phyloP scores from a whole-genome alignment of 176 grass and related monocot genomes.

The Triticum aestivum region DNA sequence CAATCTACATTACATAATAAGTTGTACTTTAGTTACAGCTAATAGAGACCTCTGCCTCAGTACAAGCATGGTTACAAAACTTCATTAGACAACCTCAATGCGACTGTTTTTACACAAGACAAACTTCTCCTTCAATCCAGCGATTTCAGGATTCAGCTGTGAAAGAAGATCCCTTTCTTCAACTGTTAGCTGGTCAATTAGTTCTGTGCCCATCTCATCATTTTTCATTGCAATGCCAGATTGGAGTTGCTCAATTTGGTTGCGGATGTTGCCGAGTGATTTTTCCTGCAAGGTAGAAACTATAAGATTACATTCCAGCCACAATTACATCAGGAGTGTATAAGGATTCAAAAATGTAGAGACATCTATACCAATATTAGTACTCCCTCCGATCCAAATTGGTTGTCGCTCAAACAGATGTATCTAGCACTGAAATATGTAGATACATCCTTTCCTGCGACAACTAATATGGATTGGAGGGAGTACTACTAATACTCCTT shows the following conservation, averaged over 20 bases:
- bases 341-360: neutral
- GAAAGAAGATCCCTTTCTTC: slow-evolving; percentile 82
- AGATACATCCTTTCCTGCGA: too few species aligned
- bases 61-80: neutral
- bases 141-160: slow-evolving; percentile 91
- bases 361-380: too few species aligned
- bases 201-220: slow-evolving; percentile 92
- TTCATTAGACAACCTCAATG: slow-evolving; percentile 65
- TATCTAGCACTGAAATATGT: too few species aligned
- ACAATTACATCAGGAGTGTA: neutral
- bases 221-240: slow-evolving; percentile 87
- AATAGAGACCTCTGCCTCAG: neutral
- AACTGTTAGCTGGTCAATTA: slow-evolving; percentile 85
- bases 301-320: neutral
- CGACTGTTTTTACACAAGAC: slow-evolving; percentile 76
- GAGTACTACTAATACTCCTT: neutral
- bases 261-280: slow-evolving; percentile 73
- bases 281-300: slow-evolving; percentile 64
- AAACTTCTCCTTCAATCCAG: slow-evolving; percentile 76
- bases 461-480: too few species aligned
- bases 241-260: slow-evolving; percentile 90
- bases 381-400: too few species aligned
- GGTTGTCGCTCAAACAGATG: too few species aligned
- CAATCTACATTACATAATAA: slow-evolving; percentile 46
- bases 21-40: neutral